phyloP scores from a whole-genome alignment of 78 protist genomes.

The Monosiga brevicollis region DNA sequence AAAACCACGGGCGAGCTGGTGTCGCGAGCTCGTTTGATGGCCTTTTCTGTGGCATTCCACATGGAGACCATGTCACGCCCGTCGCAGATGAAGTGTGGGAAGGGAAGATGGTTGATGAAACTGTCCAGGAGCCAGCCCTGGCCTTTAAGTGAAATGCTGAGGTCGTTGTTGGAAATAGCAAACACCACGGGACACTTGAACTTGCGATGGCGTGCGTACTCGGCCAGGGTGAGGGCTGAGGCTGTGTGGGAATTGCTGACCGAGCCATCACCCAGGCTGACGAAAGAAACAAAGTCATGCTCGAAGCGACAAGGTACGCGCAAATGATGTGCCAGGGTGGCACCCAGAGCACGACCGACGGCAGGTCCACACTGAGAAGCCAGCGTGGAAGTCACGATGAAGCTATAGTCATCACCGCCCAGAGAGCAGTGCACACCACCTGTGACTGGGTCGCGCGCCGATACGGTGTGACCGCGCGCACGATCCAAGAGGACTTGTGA shows the following conservation, averaged over 20 bases:
- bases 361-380: constrained; percentile 52
- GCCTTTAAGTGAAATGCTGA: constrained; percentile 41
- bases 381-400: constrained; percentile 47
- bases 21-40: constrained; percentile 4
- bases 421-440: constrained; percentile 35
- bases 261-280: constrained; percentile 48
- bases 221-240: constrained; percentile 32
- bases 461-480: constrained; percentile 42
- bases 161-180: constrained; percentile 32
- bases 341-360: constrained; percentile 49
- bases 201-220: constrained; percentile 23
- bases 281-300: constrained; percentile 17
- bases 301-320: not conserved
- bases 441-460: constrained; percentile 39
- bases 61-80: constrained; percentile 1
- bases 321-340: not conserved
- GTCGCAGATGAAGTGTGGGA: constrained; percentile 1
- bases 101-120: not conserved
- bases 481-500: constrained; percentile 23
- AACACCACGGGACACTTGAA: constrained; percentile 38
- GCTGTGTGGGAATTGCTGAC: constrained; percentile 25
- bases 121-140: not conserved
- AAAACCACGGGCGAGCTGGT: constrained; percentile 9
- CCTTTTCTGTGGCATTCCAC: not conserved
- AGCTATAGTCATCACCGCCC: constrained; percentile 35